Evolutionary conservation across 768 basidiomycete genomes (phyloP).

Genomic region (Cystobasidium onofrii): DNA sequence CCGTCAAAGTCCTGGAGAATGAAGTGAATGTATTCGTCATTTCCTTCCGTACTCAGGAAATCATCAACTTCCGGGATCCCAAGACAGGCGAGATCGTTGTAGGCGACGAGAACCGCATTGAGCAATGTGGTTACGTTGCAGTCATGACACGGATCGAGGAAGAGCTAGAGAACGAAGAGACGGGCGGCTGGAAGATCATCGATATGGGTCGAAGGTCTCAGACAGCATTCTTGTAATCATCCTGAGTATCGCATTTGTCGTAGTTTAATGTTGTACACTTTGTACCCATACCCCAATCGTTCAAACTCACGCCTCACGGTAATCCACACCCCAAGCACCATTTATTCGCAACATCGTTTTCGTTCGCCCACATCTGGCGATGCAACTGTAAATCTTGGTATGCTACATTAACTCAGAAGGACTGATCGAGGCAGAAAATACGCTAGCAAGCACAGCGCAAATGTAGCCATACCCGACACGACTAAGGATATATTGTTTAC

Average conservation of each 20-base stretch:
- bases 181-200: slow-evolving; percentile 95
- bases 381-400: background rate
- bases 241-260: background rate
- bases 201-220: slow-evolving; percentile 56
- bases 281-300: too few species aligned
- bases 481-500: background rate
- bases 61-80: slow-evolving; percentile 79
- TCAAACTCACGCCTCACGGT: background rate
- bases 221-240: slow-evolving; percentile 22
- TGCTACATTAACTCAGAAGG: background rate
- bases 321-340: background rate
- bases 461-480: background rate
- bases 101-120: slow-evolving; percentile 81
- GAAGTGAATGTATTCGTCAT: slow-evolving; percentile 79
- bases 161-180: slow-evolving; percentile 82
- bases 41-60: slow-evolving; percentile 86
- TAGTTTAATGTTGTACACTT: background rate
- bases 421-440: background rate
- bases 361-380: too few species aligned
- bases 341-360: too few species aligned
- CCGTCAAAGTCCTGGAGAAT: slow-evolving; percentile 80
- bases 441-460: background rate
- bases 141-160: slow-evolving; percentile 80
- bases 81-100: slow-evolving; percentile 78
- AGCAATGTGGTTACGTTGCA: slow-evolving; percentile 86